Conservation (phyloP, 2,329 filamentous ascomycete species). For the Xenoacremonium recifei region DNA sequence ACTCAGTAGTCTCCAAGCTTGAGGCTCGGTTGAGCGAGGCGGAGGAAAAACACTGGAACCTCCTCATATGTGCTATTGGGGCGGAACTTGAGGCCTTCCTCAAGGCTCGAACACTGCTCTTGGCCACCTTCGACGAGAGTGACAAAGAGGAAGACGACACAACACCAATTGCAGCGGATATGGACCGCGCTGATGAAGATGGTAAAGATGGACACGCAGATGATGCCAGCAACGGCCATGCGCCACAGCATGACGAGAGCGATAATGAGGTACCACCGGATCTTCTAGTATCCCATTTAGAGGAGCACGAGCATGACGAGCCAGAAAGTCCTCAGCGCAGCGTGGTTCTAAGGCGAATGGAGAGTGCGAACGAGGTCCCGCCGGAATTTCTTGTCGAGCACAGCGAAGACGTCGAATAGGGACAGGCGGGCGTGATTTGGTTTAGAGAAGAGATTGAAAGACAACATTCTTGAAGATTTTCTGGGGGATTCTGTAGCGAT, state of each 20-base stretch:
- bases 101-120: constrained; percentile 58
- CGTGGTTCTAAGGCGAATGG: constrained; percentile 22
- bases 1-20: constrained; percentile 52
- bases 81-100: constrained; percentile 69
- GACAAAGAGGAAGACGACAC: constrained; percentile 10
- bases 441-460: too few species aligned
- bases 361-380: constrained; percentile 50
- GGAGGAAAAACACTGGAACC: constrained; percentile 66
- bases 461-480: too few species aligned
- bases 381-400: constrained; percentile 52
- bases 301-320: constrained; percentile 20
- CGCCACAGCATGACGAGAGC: constrained; percentile 26
- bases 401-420: constrained; percentile 13
- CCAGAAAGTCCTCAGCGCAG: constrained; percentile 14
- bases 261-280: constrained; percentile 45
- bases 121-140: constrained; percentile 14
- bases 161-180: constrained; percentile 1
- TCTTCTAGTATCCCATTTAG: constrained; percentile 34
- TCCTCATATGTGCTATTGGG: constrained; percentile 73
- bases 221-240: constrained; percentile 4
- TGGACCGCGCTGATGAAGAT: background rate
- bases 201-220: constrained; percentile 1
- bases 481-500: too few species aligned
- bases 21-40: constrained; percentile 53
- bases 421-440: too few species aligned